Evolutionary conservation across 164 flowering plant genomes (phyloP).

Genomic region (Tetrastigma voinierianum): DNA sequence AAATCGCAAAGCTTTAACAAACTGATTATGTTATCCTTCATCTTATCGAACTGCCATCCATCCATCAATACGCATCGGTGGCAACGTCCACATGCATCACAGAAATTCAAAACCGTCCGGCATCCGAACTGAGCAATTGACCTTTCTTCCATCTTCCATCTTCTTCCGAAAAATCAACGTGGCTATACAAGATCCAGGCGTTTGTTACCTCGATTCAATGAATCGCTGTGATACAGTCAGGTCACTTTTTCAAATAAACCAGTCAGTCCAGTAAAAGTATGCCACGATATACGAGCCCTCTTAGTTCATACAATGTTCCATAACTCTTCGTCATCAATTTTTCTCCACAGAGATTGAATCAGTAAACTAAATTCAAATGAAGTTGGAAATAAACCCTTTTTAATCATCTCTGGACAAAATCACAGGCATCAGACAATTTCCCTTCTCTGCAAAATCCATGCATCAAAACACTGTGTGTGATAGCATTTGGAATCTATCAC

Average conservation of each 20-base stretch:
- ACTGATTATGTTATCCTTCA: conserved; percentile 63
- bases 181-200: too few relatives aligned
- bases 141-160: too few relatives aligned
- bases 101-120: too few relatives aligned
- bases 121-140: too few relatives aligned
- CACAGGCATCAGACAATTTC: conserved; percentile 71
- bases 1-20: conserved; percentile 77
- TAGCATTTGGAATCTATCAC: conserved; percentile 91
- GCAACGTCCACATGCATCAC: too few relatives aligned
- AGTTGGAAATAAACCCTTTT: conserved; percentile 65
- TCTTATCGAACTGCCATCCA: too few relatives aligned
- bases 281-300: conserved; percentile 33
- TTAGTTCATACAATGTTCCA: conserved; percentile 73
- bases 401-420: conserved; percentile 68
- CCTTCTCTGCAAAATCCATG: conserved; percentile 89
- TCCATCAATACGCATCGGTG: too few relatives aligned
- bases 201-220: too few relatives aligned
- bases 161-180: too few relatives aligned
- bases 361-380: conserved; percentile 78
- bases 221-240: too few relatives aligned
- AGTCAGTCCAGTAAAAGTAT: too few relatives aligned
- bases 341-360: conserved; percentile 67
- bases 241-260: too few relatives aligned
- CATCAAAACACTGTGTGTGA: conserved; percentile 78
- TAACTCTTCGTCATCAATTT: conserved; percentile 25